A percentile compares a stretch with the other conserved stretches of the same genome.
phyloP scores from a whole-genome alignment of 768 basidiomycete genomes.

The Suillus luteus region DNA sequence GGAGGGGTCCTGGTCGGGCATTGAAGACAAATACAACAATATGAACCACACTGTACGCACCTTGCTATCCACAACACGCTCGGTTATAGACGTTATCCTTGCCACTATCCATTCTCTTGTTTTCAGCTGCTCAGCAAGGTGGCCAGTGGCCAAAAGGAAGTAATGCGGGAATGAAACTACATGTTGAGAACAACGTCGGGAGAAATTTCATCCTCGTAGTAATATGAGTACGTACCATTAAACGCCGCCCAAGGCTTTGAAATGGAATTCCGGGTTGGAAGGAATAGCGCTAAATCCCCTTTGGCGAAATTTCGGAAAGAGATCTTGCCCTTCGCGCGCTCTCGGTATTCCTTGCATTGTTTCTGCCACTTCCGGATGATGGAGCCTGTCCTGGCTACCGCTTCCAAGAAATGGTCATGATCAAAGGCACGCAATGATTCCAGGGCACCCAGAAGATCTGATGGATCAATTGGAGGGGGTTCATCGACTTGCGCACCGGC shows the following conservation, averaged over 20 bases:
- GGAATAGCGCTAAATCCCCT: slow-evolving; percentile 92
- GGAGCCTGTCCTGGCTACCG: slow-evolving; percentile 76
- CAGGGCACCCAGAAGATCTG: slow-evolving; percentile 69
- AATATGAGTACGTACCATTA: slow-evolving; percentile 64
- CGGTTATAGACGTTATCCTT: slow-evolving; percentile 84
- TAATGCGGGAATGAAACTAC: slow-evolving; percentile 96
- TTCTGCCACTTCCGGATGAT: slow-evolving; percentile 97
- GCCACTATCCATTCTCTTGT: slow-evolving; percentile 95
- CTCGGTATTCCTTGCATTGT: slow-evolving; percentile 93
- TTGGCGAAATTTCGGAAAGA: slow-evolving; percentile 94
- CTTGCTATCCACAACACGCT: slow-evolving; percentile 79
- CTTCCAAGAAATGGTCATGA: slow-evolving; percentile 84
- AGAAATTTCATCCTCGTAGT: slow-evolving; percentile 3
- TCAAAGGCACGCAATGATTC: slow-evolving; percentile 75
- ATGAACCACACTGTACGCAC: slow-evolving; percentile 41
- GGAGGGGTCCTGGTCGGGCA: slow-evolving; percentile 59
- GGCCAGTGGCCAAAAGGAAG: slow-evolving; percentile 87
- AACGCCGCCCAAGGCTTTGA: slow-evolving; percentile 98
- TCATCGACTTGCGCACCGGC: slow-evolving; percentile 58
- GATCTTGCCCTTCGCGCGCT: slow-evolving; percentile 95
- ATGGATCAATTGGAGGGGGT: slow-evolving; percentile 76
- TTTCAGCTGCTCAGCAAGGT: slow-evolving; percentile 86
- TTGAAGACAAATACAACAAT: not conserved
- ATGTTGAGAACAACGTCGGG: slow-evolving; percentile 35
- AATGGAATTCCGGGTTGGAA: slow-evolving; percentile 93